Base-by-base conservation (phyloP, 495 filamentous ascomycete genomes). In the Aspergillus diversus region DNA sequence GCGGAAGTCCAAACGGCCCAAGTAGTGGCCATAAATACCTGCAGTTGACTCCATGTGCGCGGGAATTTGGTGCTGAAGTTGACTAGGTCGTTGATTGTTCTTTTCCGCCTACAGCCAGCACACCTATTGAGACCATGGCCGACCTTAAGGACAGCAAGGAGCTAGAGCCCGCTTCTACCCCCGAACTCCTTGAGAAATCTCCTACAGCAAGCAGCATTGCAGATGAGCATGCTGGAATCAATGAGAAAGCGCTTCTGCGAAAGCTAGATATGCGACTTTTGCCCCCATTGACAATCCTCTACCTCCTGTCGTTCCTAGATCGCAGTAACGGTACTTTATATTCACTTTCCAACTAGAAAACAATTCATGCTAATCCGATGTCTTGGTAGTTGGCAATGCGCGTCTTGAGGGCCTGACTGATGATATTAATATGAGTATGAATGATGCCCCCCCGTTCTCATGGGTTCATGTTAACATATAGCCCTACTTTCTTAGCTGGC, bases 251-350 rank as follows among this genome's bases (percentile, higher is more conserved):
- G 0, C 66, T 92, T 17, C 70, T 92, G 6, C 77, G 88, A 31
- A 92, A 89, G 67, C 69, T 92, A 4, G 90, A 92, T 68, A 67
- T 75, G 52, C 77, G 79, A 43, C 74, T 92, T 3, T 71, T 93
- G 1, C 90, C 90, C 6, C 84, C 87, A 0, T 76, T 92, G 32
- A 87, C 87, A 1, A 69, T 92, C 2, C 71, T 93, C 17, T 93
- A 91, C 67, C 75, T 92, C 15, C 73, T 92, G 5, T 91, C 88
- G 5, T 92, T 93, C 60, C 74, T 93, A 17, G 89, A 92, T 66
- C 81, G 90, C 56, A 90, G 86, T 72, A 93, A 92, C 77, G 87
- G 85, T 87, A 75, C 15, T 67, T 47, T 13, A 17, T 4, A 27
- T 33, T 34, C 5, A 7, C 11, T 7, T 37, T 9, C 17, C 27